A percentile compares a stretch with the other conserved stretches of the same genome.
These are phyloP conservation scores for Xanthoconium purpureum DNA, from an alignment of 768 basidiomycete species.

Conservation along the genomic window DNA sequence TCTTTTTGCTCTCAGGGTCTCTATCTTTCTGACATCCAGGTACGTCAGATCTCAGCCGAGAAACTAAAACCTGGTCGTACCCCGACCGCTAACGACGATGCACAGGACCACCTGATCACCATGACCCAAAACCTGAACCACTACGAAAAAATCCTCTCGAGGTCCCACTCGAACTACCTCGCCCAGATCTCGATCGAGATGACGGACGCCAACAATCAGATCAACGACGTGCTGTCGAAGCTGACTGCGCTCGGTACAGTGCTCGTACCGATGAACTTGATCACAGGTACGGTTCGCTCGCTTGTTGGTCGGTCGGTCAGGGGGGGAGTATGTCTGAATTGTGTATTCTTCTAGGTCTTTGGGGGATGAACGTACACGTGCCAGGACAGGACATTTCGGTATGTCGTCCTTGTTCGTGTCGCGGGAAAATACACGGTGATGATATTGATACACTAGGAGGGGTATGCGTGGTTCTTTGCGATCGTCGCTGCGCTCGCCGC, in stretches of 20 bases:
- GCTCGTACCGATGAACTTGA: constrained; percentile 94
- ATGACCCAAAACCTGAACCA: constrained; percentile 99
- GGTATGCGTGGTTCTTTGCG: constrained; percentile 80
- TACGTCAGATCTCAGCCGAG: constrained; percentile 18
- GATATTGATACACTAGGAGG: constrained; percentile 33
- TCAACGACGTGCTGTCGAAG: constrained; percentile 97
- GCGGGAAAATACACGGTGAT: background rate
- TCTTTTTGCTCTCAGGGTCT: constrained; percentile 57
- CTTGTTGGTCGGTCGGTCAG: background rate
- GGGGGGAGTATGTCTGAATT: background rate
- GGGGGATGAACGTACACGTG: constrained; percentile 99
- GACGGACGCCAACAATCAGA: constrained; percentile 99
- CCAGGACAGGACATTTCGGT: constrained; percentile 72
- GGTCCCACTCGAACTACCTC: constrained; percentile 98
- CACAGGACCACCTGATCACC: constrained; percentile 91
- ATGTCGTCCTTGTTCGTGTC: background rate
- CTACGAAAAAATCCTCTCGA: constrained; percentile 98
- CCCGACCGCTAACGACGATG: constrained; percentile 3
- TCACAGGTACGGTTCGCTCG: constrained; percentile 62
- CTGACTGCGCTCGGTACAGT: constrained; percentile 97
- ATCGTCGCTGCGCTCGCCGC: constrained; percentile 79
- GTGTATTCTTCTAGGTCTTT: constrained; percentile 55
- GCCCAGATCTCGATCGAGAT: constrained; percentile 99
- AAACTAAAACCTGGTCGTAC: background rate
- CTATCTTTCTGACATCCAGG: constrained; percentile 93